Conservation (phyloP, 2,329 filamentous ascomycete species). For the Lachnellula hyalina region DNA sequence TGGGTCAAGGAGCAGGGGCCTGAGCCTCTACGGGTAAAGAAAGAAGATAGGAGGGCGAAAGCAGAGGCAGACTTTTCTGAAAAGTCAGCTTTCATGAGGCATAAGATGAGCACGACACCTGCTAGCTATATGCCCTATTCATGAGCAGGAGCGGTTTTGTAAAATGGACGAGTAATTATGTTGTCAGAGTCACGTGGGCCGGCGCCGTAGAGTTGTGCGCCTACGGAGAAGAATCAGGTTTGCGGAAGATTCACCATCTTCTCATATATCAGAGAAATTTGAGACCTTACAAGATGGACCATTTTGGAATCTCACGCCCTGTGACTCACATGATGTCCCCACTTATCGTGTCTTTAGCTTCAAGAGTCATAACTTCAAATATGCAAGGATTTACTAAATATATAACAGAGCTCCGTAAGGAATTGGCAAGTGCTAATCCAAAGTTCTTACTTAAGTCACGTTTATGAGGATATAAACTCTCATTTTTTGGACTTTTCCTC, state of each 20-base stretch:
- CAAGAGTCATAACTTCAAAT: too few relatives aligned
- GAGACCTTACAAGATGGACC: too few relatives aligned
- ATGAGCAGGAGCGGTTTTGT: neutral
- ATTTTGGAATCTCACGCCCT: neutral
- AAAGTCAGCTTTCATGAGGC: constrained; percentile 5
- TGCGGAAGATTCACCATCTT: neutral
- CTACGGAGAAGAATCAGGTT: neutral
- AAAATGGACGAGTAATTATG: neutral
- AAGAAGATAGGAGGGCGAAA: constrained; percentile 9
- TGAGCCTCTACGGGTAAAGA: constrained; percentile 9
- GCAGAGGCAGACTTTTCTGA: constrained; percentile 1
- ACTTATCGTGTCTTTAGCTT: neutral
- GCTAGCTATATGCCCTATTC: constrained; percentile 5
- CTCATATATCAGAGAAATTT: too few relatives aligned
- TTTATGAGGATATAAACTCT: neutral
- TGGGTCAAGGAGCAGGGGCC: constrained; percentile 41
- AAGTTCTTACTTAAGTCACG: too few relatives aligned
- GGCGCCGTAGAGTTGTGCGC: too few relatives aligned
- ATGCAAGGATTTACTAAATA: too few relatives aligned
- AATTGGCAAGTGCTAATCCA: too few relatives aligned
- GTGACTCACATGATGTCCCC: neutral
- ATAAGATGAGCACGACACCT: constrained; percentile 4
- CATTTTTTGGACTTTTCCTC: neutral
- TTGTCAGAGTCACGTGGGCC: neutral
- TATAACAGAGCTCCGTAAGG: too few relatives aligned